Conservation (phyloP, 768 basidiomycete genomes). For the Inosperma sp. region DNA sequence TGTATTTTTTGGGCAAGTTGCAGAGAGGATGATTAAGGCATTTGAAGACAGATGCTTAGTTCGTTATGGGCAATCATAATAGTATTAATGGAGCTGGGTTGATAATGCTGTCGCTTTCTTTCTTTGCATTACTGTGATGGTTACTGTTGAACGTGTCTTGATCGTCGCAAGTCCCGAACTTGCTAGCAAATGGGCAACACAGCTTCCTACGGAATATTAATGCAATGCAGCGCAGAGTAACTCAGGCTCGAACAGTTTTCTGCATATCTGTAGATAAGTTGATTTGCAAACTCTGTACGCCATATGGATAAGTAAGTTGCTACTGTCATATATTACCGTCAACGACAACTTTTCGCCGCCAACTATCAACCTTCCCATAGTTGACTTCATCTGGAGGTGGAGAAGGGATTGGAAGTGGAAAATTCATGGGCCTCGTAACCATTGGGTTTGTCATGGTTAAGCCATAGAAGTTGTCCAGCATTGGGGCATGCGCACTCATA, state of each 20-base stretch:
- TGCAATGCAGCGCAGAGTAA: too few species aligned
- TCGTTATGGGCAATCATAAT: too few species aligned
- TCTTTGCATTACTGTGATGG: too few species aligned
- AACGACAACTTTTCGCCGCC: slow-evolving; percentile 74
- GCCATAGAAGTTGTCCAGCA: slow-evolving; percentile 71
- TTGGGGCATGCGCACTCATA: slow-evolving; percentile 47
- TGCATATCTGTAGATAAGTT: too few species aligned
- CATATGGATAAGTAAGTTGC: slow-evolving; percentile 3
- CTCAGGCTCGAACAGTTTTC: too few species aligned
- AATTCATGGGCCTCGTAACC: slow-evolving; percentile 41
- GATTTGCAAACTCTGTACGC: too few species aligned
- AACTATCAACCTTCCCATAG: slow-evolving; percentile 69
- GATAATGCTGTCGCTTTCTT: too few species aligned
- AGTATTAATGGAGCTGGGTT: too few species aligned
- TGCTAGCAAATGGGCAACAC: too few species aligned
- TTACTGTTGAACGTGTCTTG: too few species aligned
- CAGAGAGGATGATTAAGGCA: slow-evolving; percentile 84
- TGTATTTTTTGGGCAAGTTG: slow-evolving; percentile 82
- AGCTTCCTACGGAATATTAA: too few species aligned
- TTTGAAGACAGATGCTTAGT: slow-evolving; percentile 81
- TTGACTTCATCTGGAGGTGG: slow-evolving; percentile 62
- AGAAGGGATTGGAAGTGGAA: slow-evolving; percentile 57
- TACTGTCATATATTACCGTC: slow-evolving; percentile 44
- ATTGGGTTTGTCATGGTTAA: slow-evolving; percentile 47
- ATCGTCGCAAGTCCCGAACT: too few species aligned